Base-by-base conservation (phyloP, 1,139 yeast species). In the Saccharomycopsis hybrid region DNA sequence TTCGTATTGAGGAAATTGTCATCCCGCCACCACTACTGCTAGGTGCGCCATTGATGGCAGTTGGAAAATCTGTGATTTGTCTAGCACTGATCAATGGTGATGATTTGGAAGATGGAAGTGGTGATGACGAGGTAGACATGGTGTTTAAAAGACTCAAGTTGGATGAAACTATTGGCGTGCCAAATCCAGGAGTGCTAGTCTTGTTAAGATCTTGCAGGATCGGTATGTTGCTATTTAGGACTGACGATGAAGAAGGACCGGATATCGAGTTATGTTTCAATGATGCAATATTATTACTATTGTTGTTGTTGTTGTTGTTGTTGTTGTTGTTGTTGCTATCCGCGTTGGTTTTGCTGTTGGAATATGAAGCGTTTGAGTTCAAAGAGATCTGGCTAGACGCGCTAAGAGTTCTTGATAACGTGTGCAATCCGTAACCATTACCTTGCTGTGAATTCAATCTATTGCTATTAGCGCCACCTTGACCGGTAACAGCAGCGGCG, bases 371-470 rank as follows among this genome's bases (percentile, higher is more conserved):
- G 27, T 43, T 45, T 9, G 51, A 47, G n/a, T 43, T 48, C 9
- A 51, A 40, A 18, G 44, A 37, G 1, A 51, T 35, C 35, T 51
- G 54, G 4, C 51, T 48, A 9, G 49, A 44, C 5, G 48, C 41
- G 40, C 54, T 51, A 3, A 51, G 29, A 8, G 54, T 51, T 42
- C 54, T 32, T 9, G 51, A 48, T 24, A 51, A 37, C 1, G 51
- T 50, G 27, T 50, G 53, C 27, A 50, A 40, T 7, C 50, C 54
- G 11, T 37, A 33, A n/a, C 49, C 49, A 35, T 25, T 39, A 29
- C 42, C 41, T 31, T 29, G 37, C 18, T 18, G 18, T 7, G 45
- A 43, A 24, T 29, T 31, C 28, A 39, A 8, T 25, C 48, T 25
- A 4, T 29, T 18, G n/a, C 24, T 24, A 11, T 28, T 28, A 5